phyloP scores from a whole-genome alignment of 2,329 filamentous ascomycete genomes.

The Trichoderma afroharzianum region DNA sequence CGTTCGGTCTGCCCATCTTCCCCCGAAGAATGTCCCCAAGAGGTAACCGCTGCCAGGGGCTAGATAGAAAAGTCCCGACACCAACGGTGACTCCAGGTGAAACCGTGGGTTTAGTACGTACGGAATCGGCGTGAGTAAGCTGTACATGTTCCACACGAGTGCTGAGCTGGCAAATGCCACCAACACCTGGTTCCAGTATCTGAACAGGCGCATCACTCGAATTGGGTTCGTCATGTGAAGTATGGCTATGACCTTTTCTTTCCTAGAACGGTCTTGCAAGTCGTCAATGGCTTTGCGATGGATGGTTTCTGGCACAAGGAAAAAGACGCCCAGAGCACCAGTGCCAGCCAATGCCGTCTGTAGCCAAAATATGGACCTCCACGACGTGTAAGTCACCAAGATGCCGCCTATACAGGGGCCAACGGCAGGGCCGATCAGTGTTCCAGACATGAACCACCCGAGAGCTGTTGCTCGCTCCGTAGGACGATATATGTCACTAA shows the following conservation, averaged over 20 bases:
- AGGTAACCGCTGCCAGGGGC: constrained; percentile 69
- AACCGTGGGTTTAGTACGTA: constrained; percentile 74
- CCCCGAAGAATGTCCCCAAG: constrained; percentile 66
- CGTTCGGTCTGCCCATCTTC: constrained; percentile 64
- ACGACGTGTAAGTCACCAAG: constrained; percentile 69
- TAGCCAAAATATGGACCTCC: constrained; percentile 75
- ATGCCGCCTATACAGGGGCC: constrained; percentile 71
- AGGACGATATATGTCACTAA: constrained; percentile 58
- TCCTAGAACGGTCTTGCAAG: constrained; percentile 50
- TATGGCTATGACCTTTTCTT: constrained; percentile 51
- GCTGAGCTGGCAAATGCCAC: constrained; percentile 55
- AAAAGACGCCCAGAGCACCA: constrained; percentile 56
- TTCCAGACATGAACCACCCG: constrained; percentile 69
- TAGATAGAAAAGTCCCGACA: constrained; percentile 70
- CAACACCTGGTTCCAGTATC: constrained; percentile 65
- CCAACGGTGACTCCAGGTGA: constrained; percentile 60
- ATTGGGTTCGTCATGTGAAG: constrained; percentile 64
- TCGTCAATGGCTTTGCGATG: constrained; percentile 61
- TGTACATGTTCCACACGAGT: constrained; percentile 71
- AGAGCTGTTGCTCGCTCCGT: constrained; percentile 69
- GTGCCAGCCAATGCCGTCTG: constrained; percentile 65
- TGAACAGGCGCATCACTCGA: constrained; percentile 59
- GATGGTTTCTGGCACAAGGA: constrained; percentile 70
- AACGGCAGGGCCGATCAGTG: constrained; percentile 66
- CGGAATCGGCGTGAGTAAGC: constrained; percentile 61